Evolutionary conservation across 2,329 filamentous ascomycete species (phyloP).

Genomic region (Salinomyces thailandicus): DNA sequence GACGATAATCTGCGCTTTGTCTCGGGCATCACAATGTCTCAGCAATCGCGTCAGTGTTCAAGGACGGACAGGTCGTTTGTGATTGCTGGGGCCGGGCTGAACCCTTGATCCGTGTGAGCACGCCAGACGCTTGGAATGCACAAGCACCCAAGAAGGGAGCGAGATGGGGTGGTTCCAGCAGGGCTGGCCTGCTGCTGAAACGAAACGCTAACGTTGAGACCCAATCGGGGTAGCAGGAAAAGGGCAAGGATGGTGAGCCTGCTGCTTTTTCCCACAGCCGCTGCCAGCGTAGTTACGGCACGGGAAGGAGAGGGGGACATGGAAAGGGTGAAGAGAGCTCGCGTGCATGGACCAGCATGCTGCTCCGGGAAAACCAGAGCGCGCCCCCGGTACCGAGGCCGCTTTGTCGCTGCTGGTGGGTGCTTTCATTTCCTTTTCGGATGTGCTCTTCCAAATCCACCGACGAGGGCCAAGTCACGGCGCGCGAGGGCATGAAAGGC

Average conservation of each 20-base stretch:
- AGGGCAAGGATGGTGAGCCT: conserved; percentile 1
- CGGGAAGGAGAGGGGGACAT: conserved; percentile 6
- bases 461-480: neutral
- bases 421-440: conserved; percentile 14
- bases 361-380: conserved; percentile 4
- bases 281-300: conserved; percentile 3
- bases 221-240: conserved; percentile 1
- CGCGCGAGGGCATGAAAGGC: neutral
- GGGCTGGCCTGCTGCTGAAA: conserved; percentile 4
- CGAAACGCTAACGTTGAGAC: conserved; percentile 2
- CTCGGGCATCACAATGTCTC: no score
- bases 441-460: conserved; percentile 12
- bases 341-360: neutral
- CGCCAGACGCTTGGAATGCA: conserved; percentile 3
- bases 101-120: conserved; percentile 5
- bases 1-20: no score
- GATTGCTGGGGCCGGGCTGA: no score
- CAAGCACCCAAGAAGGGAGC: neutral
- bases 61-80: no score
- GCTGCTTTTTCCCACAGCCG: conserved; percentile 1
- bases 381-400: conserved; percentile 7
- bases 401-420: conserved; percentile 13
- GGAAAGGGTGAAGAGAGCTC: conserved; percentile 7
- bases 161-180: neutral
- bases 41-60: no score